phyloP scores from a whole-genome alignment of 495 filamentous ascomycete genomes.

The Aspergillus conjunctus region DNA sequence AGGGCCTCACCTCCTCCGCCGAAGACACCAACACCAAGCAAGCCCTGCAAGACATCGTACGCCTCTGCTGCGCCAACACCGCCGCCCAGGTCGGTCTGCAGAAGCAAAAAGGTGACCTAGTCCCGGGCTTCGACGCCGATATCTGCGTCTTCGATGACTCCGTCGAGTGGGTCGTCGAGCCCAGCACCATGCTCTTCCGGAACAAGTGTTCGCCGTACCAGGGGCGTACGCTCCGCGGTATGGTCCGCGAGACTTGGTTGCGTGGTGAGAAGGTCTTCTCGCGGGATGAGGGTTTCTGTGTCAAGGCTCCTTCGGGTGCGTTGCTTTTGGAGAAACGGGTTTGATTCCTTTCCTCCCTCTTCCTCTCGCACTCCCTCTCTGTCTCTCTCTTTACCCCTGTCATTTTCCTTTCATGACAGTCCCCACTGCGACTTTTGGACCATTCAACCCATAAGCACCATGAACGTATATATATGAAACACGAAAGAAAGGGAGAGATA shows the following conservation, averaged over 20 bases:
- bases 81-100: conserved; percentile 89
- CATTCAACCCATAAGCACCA: neutral
- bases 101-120: conserved; percentile 78
- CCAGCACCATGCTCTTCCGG: conserved; percentile 80
- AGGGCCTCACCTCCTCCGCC: conserved; percentile 44
- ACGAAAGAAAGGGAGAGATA: neutral
- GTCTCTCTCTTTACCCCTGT: conserved; percentile 14
- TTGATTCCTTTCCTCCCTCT: conserved; percentile 25
- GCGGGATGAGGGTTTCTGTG: conserved; percentile 60
- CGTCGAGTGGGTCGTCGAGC: conserved; percentile 71
- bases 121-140: conserved; percentile 87
- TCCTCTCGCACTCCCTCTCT: conserved; percentile 11
- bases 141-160: conserved; percentile 89
- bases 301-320: conserved; percentile 59
- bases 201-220: conserved; percentile 96
- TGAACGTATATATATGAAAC: conserved; percentile 1
- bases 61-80: conserved; percentile 84
- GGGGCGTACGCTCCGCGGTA: conserved; percentile 74
- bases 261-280: conserved; percentile 76
- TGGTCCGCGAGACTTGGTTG: conserved; percentile 89
- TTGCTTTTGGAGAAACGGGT: conserved; percentile 63
- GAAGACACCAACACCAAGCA: conserved; percentile 44
- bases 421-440: neutral
- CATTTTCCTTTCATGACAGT: neutral
- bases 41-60: conserved; percentile 72